Percentiles rank a stretch among this genome's conserved stretches.
Conservation (phyloP, 1,139 yeast species). For the Candida neerlandica region DNA sequence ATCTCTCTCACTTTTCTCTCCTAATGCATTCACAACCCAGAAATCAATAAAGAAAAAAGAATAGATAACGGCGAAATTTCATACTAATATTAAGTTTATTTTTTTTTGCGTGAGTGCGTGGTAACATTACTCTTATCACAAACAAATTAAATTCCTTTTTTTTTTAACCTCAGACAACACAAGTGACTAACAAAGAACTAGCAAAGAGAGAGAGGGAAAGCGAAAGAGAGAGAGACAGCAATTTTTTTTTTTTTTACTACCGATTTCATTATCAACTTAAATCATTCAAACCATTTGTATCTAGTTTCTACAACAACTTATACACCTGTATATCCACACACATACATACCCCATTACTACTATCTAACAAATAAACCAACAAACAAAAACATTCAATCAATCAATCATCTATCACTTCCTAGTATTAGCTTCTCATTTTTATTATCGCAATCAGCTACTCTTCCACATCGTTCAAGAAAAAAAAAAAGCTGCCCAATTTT, state of each 20-base stretch:
- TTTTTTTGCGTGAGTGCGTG: neutral
- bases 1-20: too few species aligned
- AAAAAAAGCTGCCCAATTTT: neutral
- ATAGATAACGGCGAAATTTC: too few species aligned
- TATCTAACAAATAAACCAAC: too few species aligned
- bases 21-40: too few species aligned
- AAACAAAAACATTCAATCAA: too few species aligned
- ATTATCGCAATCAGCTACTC: too few species aligned
- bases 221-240: neutral
- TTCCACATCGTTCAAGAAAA: neutral
- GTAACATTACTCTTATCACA: constrained; percentile 4
- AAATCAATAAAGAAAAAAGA: too few species aligned
- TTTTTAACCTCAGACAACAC: neutral
- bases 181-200: neutral
- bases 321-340: neutral
- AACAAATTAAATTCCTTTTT: constrained; percentile 7
- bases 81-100: too few species aligned
- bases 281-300: neutral
- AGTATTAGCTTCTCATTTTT: neutral
- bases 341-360: too few species aligned
- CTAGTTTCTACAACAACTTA: neutral
- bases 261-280: constrained; percentile 4
- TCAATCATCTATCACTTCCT: too few species aligned
- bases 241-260: neutral
- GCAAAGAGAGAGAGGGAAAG: neutral